Evolutionary conservation across 306 rosid genomes (phyloP).

Genomic region (Ormosia emarginata): DNA sequence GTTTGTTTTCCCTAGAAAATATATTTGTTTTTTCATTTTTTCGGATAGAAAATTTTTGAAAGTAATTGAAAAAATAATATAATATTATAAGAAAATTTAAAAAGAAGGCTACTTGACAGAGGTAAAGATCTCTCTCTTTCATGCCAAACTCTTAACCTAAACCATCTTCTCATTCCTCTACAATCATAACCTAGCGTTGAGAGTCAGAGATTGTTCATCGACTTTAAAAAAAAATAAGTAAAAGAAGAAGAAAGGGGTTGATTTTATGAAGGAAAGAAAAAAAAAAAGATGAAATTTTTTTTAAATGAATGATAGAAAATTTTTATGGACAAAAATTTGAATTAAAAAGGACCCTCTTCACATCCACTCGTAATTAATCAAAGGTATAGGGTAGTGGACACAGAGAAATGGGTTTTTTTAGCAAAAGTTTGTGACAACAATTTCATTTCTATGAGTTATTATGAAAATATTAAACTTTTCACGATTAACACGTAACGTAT

Average conservation of each 20-base stretch:
- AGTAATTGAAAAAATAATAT: background rate
- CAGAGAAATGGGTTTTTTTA: too few relatives aligned
- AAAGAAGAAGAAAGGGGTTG: background rate
- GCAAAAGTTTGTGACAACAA: too few relatives aligned
- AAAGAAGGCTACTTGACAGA: slow-evolving; percentile 94
- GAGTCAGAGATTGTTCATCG: slow-evolving; percentile 10
- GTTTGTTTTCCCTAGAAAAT: slow-evolving; percentile 58
- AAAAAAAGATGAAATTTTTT: background rate
- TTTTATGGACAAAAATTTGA: background rate
- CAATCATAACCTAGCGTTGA: slow-evolving; percentile 46
- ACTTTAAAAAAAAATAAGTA: background rate
- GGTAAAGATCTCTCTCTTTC: slow-evolving; percentile 47
- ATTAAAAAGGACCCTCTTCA: too few relatives aligned
- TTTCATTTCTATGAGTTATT: too few relatives aligned
- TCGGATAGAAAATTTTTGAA: background rate
- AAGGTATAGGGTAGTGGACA: too few relatives aligned
- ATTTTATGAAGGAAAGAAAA: background rate
- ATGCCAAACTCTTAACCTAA: slow-evolving; percentile 53
- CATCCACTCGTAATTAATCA: too few relatives aligned
- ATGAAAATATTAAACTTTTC: too few relatives aligned
- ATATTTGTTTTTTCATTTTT: background rate
- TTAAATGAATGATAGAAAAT: background rate
- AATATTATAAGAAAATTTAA: background rate
- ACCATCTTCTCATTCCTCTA: slow-evolving; percentile 38
- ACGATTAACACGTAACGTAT: too few relatives aligned